Conservation (phyloP, 31 red algal species). For the Bonnemaisonia californica region DNA sequence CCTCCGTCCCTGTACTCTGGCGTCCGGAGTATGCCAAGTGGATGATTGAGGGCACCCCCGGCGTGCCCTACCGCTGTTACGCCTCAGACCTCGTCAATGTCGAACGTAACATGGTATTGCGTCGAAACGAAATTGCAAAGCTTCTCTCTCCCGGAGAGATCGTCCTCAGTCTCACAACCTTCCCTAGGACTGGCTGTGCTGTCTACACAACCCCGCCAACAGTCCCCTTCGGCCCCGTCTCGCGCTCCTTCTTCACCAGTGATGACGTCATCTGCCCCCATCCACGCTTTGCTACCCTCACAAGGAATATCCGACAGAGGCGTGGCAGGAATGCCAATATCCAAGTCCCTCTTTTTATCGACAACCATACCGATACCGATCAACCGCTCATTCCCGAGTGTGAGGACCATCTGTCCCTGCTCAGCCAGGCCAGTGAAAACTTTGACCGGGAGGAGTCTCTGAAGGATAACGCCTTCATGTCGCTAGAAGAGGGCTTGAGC, state of each 20-base stretch:
- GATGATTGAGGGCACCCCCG: conserved; percentile 99
- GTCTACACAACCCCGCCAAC: conserved; percentile 66
- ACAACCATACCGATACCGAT: conserved; percentile 50
- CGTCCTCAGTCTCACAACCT: conserved; percentile 83
- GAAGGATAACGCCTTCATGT: conserved; percentile 20
- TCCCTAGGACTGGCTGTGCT: conserved; percentile 80
- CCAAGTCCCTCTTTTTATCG: conserved; percentile 81
- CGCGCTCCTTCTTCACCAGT: conserved; percentile 79
- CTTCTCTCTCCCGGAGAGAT: conserved; percentile 61
- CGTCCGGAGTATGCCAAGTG: conserved; percentile 95
- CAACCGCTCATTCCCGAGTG: conserved; percentile 64
- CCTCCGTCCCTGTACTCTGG: conserved; percentile 86
- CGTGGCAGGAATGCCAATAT: conserved; percentile 86
- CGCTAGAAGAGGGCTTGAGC: conserved; percentile 49
- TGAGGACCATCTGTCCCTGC: conserved; percentile 25
- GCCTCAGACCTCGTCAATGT: conserved; percentile 87
- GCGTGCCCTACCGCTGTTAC: conserved; percentile 90
- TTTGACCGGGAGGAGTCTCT: background rate
- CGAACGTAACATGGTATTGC: conserved; percentile 94
- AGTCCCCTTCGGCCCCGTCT: conserved; percentile 62
- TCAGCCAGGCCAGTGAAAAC: conserved; percentile 26
- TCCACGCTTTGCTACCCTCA: conserved; percentile 97
- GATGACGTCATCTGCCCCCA: conserved; percentile 95
- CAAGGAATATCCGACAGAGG: conserved; percentile 92
- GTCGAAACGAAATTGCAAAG: conserved; percentile 73